These are phyloP conservation scores for Fusarium bactridioides DNA, from an alignment of 2,329 filamentous ascomycete genomes.

Conservation along the genomic window DNA sequence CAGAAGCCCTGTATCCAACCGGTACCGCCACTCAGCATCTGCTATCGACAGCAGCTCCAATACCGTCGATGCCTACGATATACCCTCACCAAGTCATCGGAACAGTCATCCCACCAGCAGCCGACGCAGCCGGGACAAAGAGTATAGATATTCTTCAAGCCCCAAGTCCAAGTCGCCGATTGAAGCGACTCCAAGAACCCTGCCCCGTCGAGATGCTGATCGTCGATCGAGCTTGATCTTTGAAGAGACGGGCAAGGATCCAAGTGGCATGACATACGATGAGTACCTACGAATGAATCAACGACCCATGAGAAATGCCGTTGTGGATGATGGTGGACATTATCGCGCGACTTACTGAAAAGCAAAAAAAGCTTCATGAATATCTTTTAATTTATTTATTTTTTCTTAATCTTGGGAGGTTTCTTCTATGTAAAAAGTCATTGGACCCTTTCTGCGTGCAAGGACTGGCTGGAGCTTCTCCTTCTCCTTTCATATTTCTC, in stretches of 20 bases:
- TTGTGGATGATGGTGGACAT: conserved; percentile 28
- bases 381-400: neutral
- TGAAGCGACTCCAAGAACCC: conserved; percentile 29
- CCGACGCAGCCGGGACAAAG: conserved; percentile 38
- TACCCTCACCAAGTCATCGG: conserved; percentile 10
- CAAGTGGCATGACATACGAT: conserved; percentile 32
- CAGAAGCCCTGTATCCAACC: conserved; percentile 34
- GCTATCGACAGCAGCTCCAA: conserved; percentile 18
- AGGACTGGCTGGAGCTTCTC: neutral
- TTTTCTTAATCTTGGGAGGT: neutral
- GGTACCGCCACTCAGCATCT: conserved; percentile 31
- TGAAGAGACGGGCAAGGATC: conserved; percentile 22
- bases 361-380: conserved; percentile 3
- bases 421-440: neutral
- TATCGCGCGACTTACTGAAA: conserved; percentile 21
- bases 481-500: neutral
- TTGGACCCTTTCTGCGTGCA: neutral
- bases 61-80: conserved; percentile 19
- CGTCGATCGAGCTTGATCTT: conserved; percentile 29
- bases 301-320: conserved; percentile 21
- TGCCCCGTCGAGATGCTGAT: conserved; percentile 18
- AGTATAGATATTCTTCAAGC: conserved; percentile 42
- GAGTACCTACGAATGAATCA: conserved; percentile 33
- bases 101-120: conserved; percentile 14
- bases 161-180: conserved; percentile 22